Evolutionary conservation across 2,329 filamentous ascomycete species (phyloP), one percentile per base, ranked within the genome.

Genomic region (Thielaviopsis cerberus): DNA sequence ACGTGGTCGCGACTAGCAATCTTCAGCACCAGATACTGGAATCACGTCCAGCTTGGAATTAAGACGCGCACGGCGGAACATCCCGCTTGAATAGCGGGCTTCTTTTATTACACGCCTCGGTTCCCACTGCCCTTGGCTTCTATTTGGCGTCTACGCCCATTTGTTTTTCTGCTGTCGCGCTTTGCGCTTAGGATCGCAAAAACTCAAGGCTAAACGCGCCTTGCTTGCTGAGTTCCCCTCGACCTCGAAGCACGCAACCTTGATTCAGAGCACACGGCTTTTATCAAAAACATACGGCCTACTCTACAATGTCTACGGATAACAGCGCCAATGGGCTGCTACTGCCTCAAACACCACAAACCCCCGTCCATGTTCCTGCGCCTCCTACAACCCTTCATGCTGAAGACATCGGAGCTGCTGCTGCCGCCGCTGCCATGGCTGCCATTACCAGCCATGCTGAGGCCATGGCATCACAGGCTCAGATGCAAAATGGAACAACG

Each of bases 281-380:
- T 55, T n/a, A n/a, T n/a, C n/a, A n/a, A n/a, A n/a, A n/a, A n/a
- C n/a, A n/a, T n/a, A 62, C 63, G 61, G 59, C 61, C 61, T 60
- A 55, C 63, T 62, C 64, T 60, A 61, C 64, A 71, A 80, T 80
- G 77, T 75, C 76, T 68, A 75, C 76, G 63, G 75, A 76, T 66
- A 34, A 51, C 8, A 60, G 57, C 51, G 41, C 37, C 24, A 60
- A 53, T 45, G 50, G 55, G 22, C 53, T 61, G 30, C 30, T 58
- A 20, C 56, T 61, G 17, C 55, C 58, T 7, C 72, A 74, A 65
- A 74, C 72, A 15, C 51, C 58, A 8, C 72, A 74, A 65, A 74
- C 72, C 66, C 70, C 72, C 64, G 71, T 77, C 69, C 74, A 74
- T 64, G 75, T 77, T 69, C 69, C 72, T 67, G 71, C 74, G 67